These are phyloP conservation scores for Sutorius eximius DNA, from an alignment of 1,284 basidiomycete species.

Conservation along the genomic window DNA sequence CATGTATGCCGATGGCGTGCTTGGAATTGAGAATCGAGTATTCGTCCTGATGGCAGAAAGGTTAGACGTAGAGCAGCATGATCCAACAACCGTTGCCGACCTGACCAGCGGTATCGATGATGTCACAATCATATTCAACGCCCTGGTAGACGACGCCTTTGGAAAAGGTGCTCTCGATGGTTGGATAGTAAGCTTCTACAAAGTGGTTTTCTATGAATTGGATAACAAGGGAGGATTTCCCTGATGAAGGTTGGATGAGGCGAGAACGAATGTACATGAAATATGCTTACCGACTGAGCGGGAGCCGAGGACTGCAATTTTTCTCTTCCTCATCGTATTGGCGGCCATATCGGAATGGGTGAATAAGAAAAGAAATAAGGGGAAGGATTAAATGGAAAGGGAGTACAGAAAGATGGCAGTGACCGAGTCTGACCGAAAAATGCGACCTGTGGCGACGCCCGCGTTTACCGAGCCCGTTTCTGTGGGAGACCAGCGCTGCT, in stretches of 20 bases:
- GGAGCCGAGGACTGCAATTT: constrained; percentile 80
- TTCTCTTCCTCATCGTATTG: constrained; percentile 77
- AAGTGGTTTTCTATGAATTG: constrained; percentile 71
- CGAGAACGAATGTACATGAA: constrained; percentile 5
- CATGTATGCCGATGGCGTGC: constrained; percentile 82
- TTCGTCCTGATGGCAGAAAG: constrained; percentile 56
- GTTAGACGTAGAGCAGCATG: background rate
- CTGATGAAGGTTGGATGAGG: constrained; percentile 40
- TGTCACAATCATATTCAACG: constrained; percentile 90
- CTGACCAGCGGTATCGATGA: constrained; percentile 99
- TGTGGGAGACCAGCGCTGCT: constrained; percentile 18
- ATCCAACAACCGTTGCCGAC: constrained; percentile 29
- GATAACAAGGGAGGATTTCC: constrained; percentile 77
- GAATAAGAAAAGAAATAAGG: background rate
- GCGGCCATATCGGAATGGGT: constrained; percentile 41
- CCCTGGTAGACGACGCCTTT: constrained; percentile 87
- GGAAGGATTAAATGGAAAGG: constrained; percentile 2
- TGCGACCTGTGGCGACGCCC: constrained; percentile 22
- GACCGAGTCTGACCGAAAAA: constrained; percentile 19
- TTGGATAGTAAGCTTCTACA: constrained; percentile 89
- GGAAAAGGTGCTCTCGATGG: constrained; percentile 88
- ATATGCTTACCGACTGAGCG: constrained; percentile 69
- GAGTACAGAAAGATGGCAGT: constrained; percentile 8
- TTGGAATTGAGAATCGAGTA: constrained; percentile 83
- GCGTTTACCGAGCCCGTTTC: constrained; percentile 27